Evolutionary conservation across 208 protist genomes (phyloP).

Genomic region (Trypanosoma caninum): DNA sequence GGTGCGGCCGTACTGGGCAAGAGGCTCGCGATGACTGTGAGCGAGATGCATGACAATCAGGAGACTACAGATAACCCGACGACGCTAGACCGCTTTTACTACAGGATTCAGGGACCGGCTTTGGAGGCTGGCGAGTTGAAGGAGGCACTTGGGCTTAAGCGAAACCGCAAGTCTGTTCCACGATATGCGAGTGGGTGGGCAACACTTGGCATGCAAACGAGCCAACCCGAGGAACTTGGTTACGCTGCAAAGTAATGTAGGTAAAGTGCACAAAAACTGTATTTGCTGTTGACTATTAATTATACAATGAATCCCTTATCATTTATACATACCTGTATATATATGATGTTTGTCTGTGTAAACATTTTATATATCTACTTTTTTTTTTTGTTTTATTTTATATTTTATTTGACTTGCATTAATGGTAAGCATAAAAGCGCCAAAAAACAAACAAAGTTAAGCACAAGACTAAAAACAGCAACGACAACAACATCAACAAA

Average conservation of each 20-base stretch:
- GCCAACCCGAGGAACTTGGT: slow-evolving; percentile 19
- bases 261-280: neutral
- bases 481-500: neutral
- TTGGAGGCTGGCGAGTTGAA: slow-evolving; percentile 85
- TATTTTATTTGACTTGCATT: no score
- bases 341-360: neutral
- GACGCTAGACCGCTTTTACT: slow-evolving; percentile 82
- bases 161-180: slow-evolving; percentile 58
- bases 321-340: neutral
- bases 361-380: neutral
- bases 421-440: no score
- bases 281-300: no score
- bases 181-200: slow-evolving; percentile 61
- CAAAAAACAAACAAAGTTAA: no score
- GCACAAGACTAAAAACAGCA: no score
- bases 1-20: slow-evolving; percentile 77
- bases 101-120: slow-evolving; percentile 67
- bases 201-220: slow-evolving; percentile 53
- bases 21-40: slow-evolving; percentile 77
- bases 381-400: slow-evolving; percentile 5
- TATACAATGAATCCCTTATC: no score
- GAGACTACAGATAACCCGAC: slow-evolving; percentile 80
- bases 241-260: slow-evolving; percentile 32
- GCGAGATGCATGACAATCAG: slow-evolving; percentile 84
- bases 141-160: slow-evolving; percentile 84